phyloP scores from a whole-genome alignment of 1,284 basidiomycete species.

The Coniophora puteana region DNA sequence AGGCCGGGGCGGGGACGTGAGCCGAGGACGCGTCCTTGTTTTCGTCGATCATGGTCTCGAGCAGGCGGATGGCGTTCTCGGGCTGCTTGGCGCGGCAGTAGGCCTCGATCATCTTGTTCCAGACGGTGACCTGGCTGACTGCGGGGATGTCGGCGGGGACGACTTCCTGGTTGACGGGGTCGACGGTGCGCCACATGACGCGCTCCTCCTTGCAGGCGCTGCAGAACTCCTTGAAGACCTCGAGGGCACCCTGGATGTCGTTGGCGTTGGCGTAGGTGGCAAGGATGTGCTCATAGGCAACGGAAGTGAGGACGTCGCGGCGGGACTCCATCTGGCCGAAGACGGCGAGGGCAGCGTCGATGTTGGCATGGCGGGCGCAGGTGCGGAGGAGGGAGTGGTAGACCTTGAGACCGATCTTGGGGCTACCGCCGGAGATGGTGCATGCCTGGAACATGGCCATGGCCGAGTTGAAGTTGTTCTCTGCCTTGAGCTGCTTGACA shows the following conservation, averaged over 20 bases:
- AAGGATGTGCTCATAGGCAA: conserved; percentile 60
- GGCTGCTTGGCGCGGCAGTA: conserved; percentile 69
- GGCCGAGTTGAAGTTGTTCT: conserved; percentile 72
- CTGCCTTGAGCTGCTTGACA: conserved; percentile 43
- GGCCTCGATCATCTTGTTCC: conserved; percentile 73
- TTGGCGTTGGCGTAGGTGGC: conserved; percentile 52
- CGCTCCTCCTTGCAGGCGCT: conserved; percentile 5
- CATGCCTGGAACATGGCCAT: conserved; percentile 70
- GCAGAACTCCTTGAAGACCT: conserved; percentile 64
- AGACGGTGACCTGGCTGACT: conserved; percentile 47
- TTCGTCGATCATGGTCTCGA: conserved; percentile 72
- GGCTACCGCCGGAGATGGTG: conserved; percentile 33
- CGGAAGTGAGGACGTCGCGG: conserved; percentile 33
- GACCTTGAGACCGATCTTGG: conserved; percentile 34
- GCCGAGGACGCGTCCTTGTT: conserved; percentile 22
- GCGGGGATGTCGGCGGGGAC: conserved; percentile 10
- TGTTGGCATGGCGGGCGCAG: conserved; percentile 56
- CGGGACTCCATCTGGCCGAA: conserved; percentile 64
- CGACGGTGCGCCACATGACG: conserved; percentile 1
- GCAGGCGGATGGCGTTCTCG: conserved; percentile 60
- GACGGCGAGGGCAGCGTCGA: conserved; percentile 64
- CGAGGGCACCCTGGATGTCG: conserved; percentile 57
- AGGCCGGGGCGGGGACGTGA: conserved; percentile 54
- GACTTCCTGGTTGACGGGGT: conserved; percentile 15
- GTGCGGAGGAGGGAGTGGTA: conserved; percentile 65